Base-by-base conservation (phyloP, 75 land plant species). In the Cryptomeria japonica region DNA sequence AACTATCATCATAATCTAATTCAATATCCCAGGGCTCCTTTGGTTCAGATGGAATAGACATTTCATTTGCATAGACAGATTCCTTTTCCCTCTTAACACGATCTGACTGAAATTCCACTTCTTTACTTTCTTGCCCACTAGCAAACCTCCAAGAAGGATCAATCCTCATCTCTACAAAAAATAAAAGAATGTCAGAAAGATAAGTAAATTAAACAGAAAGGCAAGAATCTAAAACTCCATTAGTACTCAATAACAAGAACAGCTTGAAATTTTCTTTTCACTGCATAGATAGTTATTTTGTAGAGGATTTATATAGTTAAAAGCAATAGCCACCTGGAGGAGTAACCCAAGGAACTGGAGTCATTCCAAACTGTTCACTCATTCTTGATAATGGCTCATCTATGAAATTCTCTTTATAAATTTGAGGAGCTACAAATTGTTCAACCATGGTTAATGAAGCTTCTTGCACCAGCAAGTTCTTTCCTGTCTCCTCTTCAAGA, bases 21-120 rank as follows among this genome's bases (percentile, higher is more conserved):
- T 97, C 99, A 41, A 83, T 83, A 64, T 97, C 99, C 98, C 97
- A 96, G 3, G 99, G 96, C 80, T 94, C 96, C 84, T 91, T 95
- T 13, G 99, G 99, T 77, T 97, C 92, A 9, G 88, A 84, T 28
- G 99, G 99, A 78, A 97, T 95, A 36, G 89, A 90, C 22, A 87
- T 80, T 41, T 61, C 44, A 28, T 83, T 84, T 61, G 89, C 42
- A 68, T 96, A 97, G 22, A 93, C 1, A 5, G 90, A 88, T 90
- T 98, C 99, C 68, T 84, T 92, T 90, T 95, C 99, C 5, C 97
- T 88, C n/a, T 84, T 88, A 31, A 90, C 93, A 88, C 99, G 93
- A 68, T 87, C 86, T 55, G 91, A 91, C 90, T 97, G 97, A 51
- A 92, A 86, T 37, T 92, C 94, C 41, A 90, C 91, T 86, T 98